These are phyloP conservation scores for Ceratocystis albifundus DNA, from an alignment of 2,329 filamentous ascomycete genomes.

Conservation along the genomic window DNA sequence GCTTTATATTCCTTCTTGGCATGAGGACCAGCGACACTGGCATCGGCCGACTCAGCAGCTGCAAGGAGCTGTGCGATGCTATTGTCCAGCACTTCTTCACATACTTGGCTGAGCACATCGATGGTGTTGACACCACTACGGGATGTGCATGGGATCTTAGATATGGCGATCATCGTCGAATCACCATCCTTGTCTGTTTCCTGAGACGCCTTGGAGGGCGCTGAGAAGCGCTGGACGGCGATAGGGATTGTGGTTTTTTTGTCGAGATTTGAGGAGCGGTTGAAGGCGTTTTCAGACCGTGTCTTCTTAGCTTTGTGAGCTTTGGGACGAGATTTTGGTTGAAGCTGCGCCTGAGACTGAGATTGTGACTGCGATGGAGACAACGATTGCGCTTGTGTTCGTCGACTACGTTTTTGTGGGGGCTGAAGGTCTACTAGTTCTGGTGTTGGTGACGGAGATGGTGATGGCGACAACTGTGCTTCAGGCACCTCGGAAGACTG, in stretches of 20 bases:
- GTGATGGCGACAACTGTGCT: constrained; percentile 1
- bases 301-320: constrained; percentile 24
- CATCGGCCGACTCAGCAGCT: constrained; percentile 30
- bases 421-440: constrained; percentile 25
- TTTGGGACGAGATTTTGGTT: neutral
- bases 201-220: constrained; percentile 29
- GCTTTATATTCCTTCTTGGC: constrained; percentile 42
- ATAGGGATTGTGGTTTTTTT: constrained; percentile 37
- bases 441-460: constrained; percentile 11
- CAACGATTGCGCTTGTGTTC: constrained; percentile 20
- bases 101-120: constrained; percentile 51
- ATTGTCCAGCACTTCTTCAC: constrained; percentile 46
- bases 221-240: constrained; percentile 51
- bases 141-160: constrained; percentile 44
- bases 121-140: constrained; percentile 48
- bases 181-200: constrained; percentile 32
- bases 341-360: constrained; percentile 10
- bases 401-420: constrained; percentile 25
- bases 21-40: constrained; percentile 29
- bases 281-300: constrained; percentile 8
- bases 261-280: constrained; percentile 17
- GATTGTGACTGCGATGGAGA: constrained; percentile 16
- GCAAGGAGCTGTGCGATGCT: constrained; percentile 40
- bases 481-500: neutral
- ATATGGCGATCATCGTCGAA: constrained; percentile 37